Base-by-base conservation (phyloP, 73 alveolate species). In the Paraurostyla sp. region DNA sequence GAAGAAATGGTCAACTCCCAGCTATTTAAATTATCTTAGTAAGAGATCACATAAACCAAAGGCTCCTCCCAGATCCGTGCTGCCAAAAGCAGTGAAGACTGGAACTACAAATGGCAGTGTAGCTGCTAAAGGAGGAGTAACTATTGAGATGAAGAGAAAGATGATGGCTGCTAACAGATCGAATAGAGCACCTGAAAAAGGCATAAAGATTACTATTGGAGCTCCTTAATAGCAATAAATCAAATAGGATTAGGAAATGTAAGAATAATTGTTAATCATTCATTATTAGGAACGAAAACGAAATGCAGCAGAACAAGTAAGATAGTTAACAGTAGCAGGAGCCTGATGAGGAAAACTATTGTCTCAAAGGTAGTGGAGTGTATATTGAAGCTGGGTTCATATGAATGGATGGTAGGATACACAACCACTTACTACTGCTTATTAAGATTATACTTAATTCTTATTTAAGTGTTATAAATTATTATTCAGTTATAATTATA, bases 191-290 rank as follows among this genome's bases (percentile, higher is more conserved):
- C 30, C 76, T 2, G 92, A 83, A 49, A 43, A 62, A 35, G 92
- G 86, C 36, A 71, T 83, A 36, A 83, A 36, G 48, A 83, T 83
- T 33, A 32, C 63, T 18, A 86, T 83, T 15, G 92, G 92, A 3
- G 83, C 23, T 36, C 82, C 82, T n/a, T 65, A 38, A 65, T 18
- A 65, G 46, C 29, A 65, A 40, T 18, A 13, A 7, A 16, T 56
- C 38, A 13, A 13, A 60, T 60, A 60, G 78, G 23, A 60, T 25
- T 27, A 32, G 32, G 22, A 60, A 60, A 60, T 2, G 78, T 20
- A 60, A 13, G 78, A 22, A 60, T n/a, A n/a, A 6, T 7, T 18
- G 43, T 60, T 9, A 32, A 18, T 3, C 32, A 60, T 13, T 35
- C 16, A 65, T 65, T 38, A 65, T 36, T 1, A 65, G 58, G 38